phyloP scores from a whole-genome alignment of 1,284 basidiomycete species.

The Irpex lacteus region DNA sequence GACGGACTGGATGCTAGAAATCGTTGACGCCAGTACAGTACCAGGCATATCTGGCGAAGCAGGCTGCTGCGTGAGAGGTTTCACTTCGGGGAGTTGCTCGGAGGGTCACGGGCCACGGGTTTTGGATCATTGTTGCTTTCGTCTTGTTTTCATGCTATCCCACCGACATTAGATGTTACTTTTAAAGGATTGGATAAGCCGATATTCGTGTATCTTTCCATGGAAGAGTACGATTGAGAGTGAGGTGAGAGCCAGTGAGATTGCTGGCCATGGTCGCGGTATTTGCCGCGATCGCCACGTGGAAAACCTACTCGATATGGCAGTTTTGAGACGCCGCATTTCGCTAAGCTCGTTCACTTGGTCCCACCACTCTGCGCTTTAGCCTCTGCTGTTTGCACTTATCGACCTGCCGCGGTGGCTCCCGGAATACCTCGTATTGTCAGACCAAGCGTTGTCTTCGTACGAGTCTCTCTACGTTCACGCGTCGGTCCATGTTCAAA shows the following conservation, averaged over 20 bases:
- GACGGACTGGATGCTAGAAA: constrained; percentile 45
- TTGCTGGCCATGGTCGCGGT: neutral
- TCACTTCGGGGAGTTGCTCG: neutral
- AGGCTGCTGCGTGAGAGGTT: constrained; percentile 14
- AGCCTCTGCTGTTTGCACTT: neutral
- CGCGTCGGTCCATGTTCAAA: neutral
- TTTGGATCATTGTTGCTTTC: neutral
- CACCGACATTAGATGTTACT: neutral
- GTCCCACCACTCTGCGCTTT: no score
- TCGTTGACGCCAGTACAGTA: constrained; percentile 74
- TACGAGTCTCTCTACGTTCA: neutral
- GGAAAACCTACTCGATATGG: no score
- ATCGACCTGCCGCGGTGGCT: neutral
- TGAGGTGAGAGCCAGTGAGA: neutral
- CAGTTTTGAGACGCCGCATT: no score
- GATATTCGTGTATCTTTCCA: neutral
- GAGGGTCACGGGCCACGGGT: neutral
- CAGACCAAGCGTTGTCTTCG: neutral
- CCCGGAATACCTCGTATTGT: neutral
- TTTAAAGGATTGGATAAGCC: neutral
- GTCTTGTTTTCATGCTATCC: neutral
- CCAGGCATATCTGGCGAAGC: constrained; percentile 46
- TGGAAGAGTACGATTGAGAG: neutral
- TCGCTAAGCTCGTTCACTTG: no score
- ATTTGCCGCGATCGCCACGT: no score